A percentile compares a stretch with the other conserved stretches of the same genome.
phyloP scores from a whole-genome alignment of 2,329 filamentous ascomycete species.

The Aspergillus quadrilineatus region DNA sequence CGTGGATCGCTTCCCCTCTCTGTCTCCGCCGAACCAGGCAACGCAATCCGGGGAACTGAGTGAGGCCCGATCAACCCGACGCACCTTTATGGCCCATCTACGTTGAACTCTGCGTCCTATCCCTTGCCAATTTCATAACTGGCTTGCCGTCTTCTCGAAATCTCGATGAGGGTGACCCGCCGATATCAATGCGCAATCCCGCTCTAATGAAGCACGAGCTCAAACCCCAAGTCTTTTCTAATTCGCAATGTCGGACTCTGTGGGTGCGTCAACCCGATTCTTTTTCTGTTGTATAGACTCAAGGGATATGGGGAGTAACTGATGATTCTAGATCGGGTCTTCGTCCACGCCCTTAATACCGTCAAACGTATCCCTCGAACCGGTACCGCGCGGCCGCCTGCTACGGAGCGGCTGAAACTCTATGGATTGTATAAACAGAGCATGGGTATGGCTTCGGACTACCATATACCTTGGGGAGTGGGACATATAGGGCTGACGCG shows the following conservation, averaged over 20 bases:
- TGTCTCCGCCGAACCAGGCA: constrained; percentile 2
- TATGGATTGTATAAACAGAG: constrained; percentile 99
- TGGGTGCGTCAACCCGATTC: constrained; percentile 37
- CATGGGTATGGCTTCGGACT: constrained; percentile 60
- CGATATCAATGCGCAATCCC: constrained; percentile 27
- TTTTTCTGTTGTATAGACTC: background rate
- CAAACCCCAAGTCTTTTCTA: constrained; percentile 9
- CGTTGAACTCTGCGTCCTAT: background rate
- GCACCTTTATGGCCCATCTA: background rate
- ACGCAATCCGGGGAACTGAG: constrained; percentile 22
- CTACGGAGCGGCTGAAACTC: constrained; percentile 79
- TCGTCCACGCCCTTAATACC: constrained; percentile 97
- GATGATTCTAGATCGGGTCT: constrained; percentile 70
- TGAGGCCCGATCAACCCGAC: background rate
- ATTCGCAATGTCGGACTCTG: constrained; percentile 47
- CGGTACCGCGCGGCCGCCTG: constrained; percentile 82
- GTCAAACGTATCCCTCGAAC: constrained; percentile 97
- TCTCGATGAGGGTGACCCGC: constrained; percentile 30
- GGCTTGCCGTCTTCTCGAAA: background rate
- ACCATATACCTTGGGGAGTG: background rate
- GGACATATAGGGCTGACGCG: background rate
- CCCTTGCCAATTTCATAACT: background rate
- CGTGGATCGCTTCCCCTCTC: constrained; percentile 2
- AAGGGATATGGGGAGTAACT: background rate
- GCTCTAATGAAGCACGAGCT: constrained; percentile 36